These are phyloP conservation scores for Neovahlkampfia damariscottae DNA, from an alignment of 78 protist species.

Conservation along the genomic window DNA sequence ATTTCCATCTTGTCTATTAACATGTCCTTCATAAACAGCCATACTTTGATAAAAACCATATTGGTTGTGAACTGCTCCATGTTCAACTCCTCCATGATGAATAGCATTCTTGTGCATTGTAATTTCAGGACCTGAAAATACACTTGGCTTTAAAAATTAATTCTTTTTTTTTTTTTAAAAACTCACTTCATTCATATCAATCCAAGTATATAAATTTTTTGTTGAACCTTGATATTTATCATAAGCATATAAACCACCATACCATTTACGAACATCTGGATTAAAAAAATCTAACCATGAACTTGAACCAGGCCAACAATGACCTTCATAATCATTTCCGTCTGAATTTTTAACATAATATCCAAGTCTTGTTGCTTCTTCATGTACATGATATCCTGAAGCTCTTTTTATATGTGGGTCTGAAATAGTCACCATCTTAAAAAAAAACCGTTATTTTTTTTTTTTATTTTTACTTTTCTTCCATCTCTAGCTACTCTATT, in stretches of 20 bases:
- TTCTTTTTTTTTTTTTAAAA: not conserved
- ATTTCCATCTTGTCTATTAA: conserved; percentile 37
- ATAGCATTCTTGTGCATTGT: conserved; percentile 85
- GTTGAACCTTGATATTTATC: conserved; percentile 73
- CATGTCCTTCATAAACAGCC: conserved; percentile 51
- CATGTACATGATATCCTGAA: conserved; percentile 67
- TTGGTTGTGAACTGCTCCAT: conserved; percentile 92
- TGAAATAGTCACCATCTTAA: conserved; percentile 86
- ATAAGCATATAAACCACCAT: conserved; percentile 66
- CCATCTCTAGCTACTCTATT: conserved; percentile 42
- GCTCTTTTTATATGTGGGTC: conserved; percentile 96
- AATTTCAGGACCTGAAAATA: conserved; percentile 93
- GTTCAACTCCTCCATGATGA: conserved; percentile 62
- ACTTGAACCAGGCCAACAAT: conserved; percentile 95
- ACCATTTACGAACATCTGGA: conserved; percentile 69
- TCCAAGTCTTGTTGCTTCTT: conserved; percentile 50
- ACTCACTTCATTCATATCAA: conserved; percentile 93
- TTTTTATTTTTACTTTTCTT: conserved; percentile 22
- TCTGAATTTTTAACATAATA: conserved; percentile 62
- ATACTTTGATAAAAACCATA: conserved; percentile 63
- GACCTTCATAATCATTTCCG: conserved; percentile 79
- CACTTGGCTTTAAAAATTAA: conserved; percentile 79
- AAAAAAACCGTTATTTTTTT: too few relatives aligned
- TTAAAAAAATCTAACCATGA: conserved; percentile 81
- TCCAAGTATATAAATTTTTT: conserved; percentile 79